phyloP scores from a whole-genome alignment of 2,329 filamentous ascomycete genomes.

The Microsporum ferrugineum region DNA sequence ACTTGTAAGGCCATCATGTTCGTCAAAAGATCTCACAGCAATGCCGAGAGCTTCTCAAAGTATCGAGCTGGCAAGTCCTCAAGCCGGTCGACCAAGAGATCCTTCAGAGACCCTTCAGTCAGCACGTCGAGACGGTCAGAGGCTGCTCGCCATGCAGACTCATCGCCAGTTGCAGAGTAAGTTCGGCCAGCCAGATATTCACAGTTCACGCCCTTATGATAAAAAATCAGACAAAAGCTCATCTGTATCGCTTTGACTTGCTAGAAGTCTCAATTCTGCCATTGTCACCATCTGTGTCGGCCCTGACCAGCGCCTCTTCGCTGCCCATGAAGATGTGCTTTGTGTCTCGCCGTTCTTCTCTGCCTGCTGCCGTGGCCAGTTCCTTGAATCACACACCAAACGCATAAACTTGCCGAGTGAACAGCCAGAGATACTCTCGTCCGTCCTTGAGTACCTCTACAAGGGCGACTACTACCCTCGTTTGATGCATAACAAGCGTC shows the following conservation, averaged over 20 bases:
- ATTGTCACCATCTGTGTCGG: constrained; percentile 74
- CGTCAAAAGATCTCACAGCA: constrained; percentile 13
- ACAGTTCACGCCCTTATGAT: no score
- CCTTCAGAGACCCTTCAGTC: constrained; percentile 19
- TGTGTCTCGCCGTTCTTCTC: constrained; percentile 69
- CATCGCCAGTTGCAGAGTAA: neutral
- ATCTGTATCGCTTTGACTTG: neutral
- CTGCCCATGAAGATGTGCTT: constrained; percentile 79
- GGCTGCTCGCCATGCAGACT: constrained; percentile 11
- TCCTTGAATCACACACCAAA: constrained; percentile 51
- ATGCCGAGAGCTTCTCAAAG: constrained; percentile 22
- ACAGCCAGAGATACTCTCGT: constrained; percentile 82
- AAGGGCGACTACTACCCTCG: constrained; percentile 88
- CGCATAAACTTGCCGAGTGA: constrained; percentile 72
- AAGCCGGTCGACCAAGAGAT: constrained; percentile 17
- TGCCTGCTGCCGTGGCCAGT: constrained; percentile 50
- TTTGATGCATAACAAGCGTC: constrained; percentile 68
- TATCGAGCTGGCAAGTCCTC: constrained; percentile 21
- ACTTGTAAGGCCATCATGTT: constrained; percentile 11
- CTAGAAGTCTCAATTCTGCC: constrained; percentile 49
- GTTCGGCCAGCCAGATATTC: constrained; percentile 13
- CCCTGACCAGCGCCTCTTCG: constrained; percentile 75
- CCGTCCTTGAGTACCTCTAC: constrained; percentile 81
- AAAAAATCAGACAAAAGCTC: neutral
- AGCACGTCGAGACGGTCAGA: constrained; percentile 20